These are phyloP conservation scores for Pleurostoma richardsiae DNA, from an alignment of 2,329 filamentous ascomycete genomes.

Conservation along the genomic window DNA sequence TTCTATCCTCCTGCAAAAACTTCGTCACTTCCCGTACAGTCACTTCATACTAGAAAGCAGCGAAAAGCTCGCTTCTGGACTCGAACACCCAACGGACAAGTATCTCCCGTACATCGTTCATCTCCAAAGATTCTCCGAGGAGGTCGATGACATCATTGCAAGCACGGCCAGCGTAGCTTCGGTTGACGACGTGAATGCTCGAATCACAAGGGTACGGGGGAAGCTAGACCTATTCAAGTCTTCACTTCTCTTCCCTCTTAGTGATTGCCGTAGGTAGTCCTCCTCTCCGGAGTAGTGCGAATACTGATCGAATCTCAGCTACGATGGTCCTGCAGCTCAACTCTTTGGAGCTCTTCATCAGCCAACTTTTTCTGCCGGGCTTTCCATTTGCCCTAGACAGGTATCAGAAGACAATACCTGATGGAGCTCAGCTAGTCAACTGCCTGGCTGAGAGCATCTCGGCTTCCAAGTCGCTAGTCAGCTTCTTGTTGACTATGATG, in stretches of 20 bases:
- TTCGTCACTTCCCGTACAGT: conserved; percentile 18
- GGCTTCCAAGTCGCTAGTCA: conserved; percentile 21
- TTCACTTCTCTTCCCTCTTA: conserved; percentile 17
- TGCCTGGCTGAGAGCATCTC: conserved; percentile 23
- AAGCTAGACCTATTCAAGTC: conserved; percentile 15
- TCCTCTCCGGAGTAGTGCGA: conserved; percentile 6
- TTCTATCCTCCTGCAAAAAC: conserved; percentile 18
- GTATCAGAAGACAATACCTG: too few relatives aligned
- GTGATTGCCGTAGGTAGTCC: conserved; percentile 20
- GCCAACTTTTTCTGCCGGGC: too few relatives aligned
- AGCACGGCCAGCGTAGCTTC: background rate
- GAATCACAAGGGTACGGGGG: conserved; percentile 1
- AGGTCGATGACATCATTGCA: conserved; percentile 19
- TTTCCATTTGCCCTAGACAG: too few relatives aligned
- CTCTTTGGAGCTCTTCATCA: too few relatives aligned
- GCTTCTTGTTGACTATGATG: conserved; percentile 18
- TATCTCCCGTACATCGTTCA: conserved; percentile 21
- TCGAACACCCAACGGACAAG: conserved; percentile 15
- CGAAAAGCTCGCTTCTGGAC: conserved; percentile 9
- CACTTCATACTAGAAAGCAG: conserved; percentile 21
- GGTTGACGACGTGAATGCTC: background rate
- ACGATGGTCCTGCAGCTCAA: too few relatives aligned
- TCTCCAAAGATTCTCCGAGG: conserved; percentile 21
- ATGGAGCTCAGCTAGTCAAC: conserved; percentile 12
- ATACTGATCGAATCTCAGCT: too few relatives aligned